These are phyloP conservation scores for Ceratonia siliqua DNA, from an alignment of 306 rosid species.

Conservation along the genomic window DNA sequence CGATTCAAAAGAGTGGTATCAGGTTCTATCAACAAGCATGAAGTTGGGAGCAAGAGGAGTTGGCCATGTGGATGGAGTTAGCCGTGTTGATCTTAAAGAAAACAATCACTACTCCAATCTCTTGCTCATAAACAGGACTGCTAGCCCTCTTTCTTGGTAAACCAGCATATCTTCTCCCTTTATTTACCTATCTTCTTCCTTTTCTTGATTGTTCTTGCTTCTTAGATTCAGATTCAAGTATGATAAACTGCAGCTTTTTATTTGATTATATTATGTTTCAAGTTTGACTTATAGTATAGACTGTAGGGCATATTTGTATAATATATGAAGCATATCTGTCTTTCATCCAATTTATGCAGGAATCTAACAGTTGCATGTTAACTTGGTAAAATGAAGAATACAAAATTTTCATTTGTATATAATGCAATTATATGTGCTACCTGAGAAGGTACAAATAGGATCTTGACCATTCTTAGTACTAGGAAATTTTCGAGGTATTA, in stretches of 20 bases:
- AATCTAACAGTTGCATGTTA: background rate
- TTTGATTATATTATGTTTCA: background rate
- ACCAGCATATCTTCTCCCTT: background rate
- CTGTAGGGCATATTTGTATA: background rate
- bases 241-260: constrained; percentile 13
- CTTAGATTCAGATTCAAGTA: background rate
- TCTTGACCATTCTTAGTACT: background rate
- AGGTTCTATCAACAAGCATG: constrained; percentile 70
- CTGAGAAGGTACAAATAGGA: background rate
- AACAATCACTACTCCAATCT: constrained; percentile 61
- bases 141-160: constrained; percentile 91
- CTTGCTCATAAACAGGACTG: constrained; percentile 87
- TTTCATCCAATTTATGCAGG: background rate
- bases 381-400: background rate
- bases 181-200: background rate
- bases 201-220: background rate
- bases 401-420: background rate
- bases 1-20: constrained; percentile 83
- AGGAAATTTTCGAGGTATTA: background rate
- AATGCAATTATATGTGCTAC: background rate
- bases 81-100: constrained; percentile 65
- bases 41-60: constrained; percentile 78
- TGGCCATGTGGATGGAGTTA: constrained; percentile 64
- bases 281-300: background rate
- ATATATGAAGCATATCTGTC: background rate